These are phyloP conservation scores for Phytophthora boehmeriae DNA, from an alignment of 352 stramenopile genomes.

Conservation along the genomic window DNA sequence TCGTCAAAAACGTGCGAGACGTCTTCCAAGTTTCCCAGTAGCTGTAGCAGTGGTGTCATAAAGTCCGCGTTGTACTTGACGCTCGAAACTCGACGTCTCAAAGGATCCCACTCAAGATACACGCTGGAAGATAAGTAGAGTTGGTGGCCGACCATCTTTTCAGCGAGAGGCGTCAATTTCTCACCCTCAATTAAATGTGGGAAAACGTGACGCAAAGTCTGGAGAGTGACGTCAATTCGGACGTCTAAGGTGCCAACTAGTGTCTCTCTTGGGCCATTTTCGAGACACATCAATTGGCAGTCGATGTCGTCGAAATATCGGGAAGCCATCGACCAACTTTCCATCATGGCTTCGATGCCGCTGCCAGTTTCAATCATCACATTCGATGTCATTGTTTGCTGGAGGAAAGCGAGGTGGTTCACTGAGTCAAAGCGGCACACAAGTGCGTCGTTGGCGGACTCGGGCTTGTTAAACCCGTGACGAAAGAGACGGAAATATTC, in stretches of 20 bases:
- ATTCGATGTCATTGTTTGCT: not conserved
- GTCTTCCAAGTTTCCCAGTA: conserved; percentile 7
- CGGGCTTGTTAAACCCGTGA: not conserved
- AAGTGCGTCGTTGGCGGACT: too few species aligned
- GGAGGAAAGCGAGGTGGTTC: not conserved
- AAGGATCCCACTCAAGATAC: conserved; percentile 6
- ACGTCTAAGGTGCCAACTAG: not conserved
- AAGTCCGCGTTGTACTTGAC: conserved; percentile 4
- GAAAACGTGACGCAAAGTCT: not conserved
- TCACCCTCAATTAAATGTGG: not conserved
- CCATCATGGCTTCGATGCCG: not conserved
- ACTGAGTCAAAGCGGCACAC: not conserved
- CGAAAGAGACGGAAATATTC: not conserved
- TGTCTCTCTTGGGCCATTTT: not conserved
- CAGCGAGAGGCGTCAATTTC: not conserved
- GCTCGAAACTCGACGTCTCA: not conserved
- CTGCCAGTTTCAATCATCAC: not conserved
- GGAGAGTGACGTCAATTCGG: not conserved
- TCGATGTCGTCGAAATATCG: not conserved
- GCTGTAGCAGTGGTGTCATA: conserved; percentile 5
- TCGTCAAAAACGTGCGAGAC: conserved; percentile 1
- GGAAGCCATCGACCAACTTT: not conserved
- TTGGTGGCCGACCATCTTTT: not conserved
- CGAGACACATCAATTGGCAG: not conserved
- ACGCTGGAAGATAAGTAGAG: not conserved